Evolutionary conservation across 139 green algal species (phyloP), one percentile per base, ranked within the genome.

Genomic region (Chlamydomonas sphaeroides): DNA sequence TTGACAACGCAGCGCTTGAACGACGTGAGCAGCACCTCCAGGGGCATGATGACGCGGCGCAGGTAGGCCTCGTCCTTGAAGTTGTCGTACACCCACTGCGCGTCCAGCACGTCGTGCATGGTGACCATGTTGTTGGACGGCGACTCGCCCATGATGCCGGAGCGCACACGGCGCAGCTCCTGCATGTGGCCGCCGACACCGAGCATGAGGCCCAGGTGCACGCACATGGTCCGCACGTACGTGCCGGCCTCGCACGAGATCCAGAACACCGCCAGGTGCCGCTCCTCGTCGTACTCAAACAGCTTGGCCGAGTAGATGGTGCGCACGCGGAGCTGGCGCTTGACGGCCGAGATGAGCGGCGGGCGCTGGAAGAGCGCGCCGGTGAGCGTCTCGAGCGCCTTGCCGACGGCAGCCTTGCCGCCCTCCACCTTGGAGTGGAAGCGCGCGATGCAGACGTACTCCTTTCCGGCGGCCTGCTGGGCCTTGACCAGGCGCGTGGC

Each of bases 71-170:
- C 97, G 82, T 99, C 95, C 66, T 95, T 93, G 81, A 92, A 91
- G 84, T 98, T 99, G 91, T 99, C 97, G 78, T 94, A 94, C 56
- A 91, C 32, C 94, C 93, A 99, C 89, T 98, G 93, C 32, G 97
- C 97, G 85, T 99, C 97, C 51, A 99, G 90, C 53, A 99, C 78
- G 90, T 99, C 97, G 83, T 99, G 97, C 97, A 99, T 99, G n/a
- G 96, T 99, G 25, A 98, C 95, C 95, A 99, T 96, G 91, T 99
- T 99, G 80, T 99, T 92, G 41, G 59, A 65, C 2, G 0, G 42
- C n/a, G 73, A 65, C 89, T 99, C 97, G n/a, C 95, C 95, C 89
- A 99, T 90, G 80, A 98, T 98, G 68, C 97, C 97, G 0, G 90
- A 96, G 10, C 97, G 91, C 61, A 98, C 94, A n/a, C 97, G 93